Conservation (phyloP, 108 stramenopile species). For the Schizochytrium sp. region DNA sequence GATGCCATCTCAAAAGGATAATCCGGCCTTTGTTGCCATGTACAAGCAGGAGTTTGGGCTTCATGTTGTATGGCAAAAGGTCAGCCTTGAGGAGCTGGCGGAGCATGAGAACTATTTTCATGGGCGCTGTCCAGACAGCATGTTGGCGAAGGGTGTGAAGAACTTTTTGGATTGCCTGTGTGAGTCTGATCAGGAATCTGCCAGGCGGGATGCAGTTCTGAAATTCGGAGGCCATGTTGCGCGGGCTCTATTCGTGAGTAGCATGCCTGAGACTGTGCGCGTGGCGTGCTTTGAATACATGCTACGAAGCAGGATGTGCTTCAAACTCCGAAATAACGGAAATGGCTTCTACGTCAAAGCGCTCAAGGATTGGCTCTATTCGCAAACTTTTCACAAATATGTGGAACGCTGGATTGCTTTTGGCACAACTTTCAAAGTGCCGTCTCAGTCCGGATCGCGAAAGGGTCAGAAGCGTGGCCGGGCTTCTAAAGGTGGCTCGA, state of each 20-base stretch:
- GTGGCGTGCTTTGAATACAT: slow-evolving; percentile 46
- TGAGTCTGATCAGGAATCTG: slow-evolving; percentile 1
- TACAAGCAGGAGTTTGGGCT: slow-evolving; percentile 40
- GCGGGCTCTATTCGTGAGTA: slow-evolving; percentile 35
- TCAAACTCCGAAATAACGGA: slow-evolving; percentile 36
- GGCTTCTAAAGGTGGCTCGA: neutral
- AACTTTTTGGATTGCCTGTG: slow-evolving; percentile 47
- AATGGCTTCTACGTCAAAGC: slow-evolving; percentile 35
- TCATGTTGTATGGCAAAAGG: slow-evolving; percentile 24
- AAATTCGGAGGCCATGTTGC: slow-evolving; percentile 39
- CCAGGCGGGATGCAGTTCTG: slow-evolving; percentile 20
- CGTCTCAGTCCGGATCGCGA: neutral
- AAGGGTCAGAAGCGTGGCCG: slow-evolving; percentile 41
- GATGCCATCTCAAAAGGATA: slow-evolving; percentile 35
- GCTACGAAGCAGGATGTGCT: slow-evolving; percentile 31
- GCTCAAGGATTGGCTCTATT: slow-evolving; percentile 43
- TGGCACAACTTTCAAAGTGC: slow-evolving; percentile 24
- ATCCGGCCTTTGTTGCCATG: slow-evolving; percentile 47
- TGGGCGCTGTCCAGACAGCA: slow-evolving; percentile 32
- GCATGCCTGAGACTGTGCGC: slow-evolving; percentile 47
- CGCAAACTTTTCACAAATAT: slow-evolving; percentile 37
- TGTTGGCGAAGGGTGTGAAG: slow-evolving; percentile 12
- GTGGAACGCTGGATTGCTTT: slow-evolving; percentile 39
- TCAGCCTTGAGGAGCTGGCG: slow-evolving; percentile 40
- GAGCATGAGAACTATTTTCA: slow-evolving; percentile 42